These are phyloP conservation scores for Emmonsia crescens DNA, from an alignment of 2,329 filamentous ascomycete species.

Conservation along the genomic window DNA sequence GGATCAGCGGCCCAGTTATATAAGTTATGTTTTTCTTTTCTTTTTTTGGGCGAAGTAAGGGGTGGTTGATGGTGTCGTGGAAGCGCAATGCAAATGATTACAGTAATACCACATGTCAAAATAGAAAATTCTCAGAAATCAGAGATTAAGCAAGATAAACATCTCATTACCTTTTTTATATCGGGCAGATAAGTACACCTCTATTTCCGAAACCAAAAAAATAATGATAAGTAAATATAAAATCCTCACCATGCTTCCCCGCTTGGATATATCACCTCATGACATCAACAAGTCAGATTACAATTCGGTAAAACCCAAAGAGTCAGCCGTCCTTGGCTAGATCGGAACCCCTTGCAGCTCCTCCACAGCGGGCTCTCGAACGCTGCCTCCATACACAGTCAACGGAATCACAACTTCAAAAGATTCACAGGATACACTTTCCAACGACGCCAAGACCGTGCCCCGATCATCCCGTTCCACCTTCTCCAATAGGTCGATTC, in stretches of 20 bases:
- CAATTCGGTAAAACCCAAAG: not conserved
- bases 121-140: not conserved
- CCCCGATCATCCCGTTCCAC: slow-evolving; percentile 70
- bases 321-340: slow-evolving; percentile 14
- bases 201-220: not conserved
- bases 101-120: no score
- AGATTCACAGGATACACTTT: slow-evolving; percentile 71
- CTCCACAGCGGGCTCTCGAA: slow-evolving; percentile 32
- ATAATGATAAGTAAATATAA: not conserved
- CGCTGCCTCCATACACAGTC: slow-evolving; percentile 58
- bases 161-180: not conserved
- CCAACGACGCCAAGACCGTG: slow-evolving; percentile 63
- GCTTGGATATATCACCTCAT: not conserved
- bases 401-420: slow-evolving; percentile 83
- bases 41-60: no score
- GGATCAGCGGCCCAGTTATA: no score
- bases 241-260: not conserved
- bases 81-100: no score
- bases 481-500: slow-evolving; percentile 58
- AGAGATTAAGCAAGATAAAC: not conserved
- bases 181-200: not conserved
- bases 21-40: no score
- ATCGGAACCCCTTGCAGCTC: slow-evolving; percentile 33
- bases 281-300: not conserved
- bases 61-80: not conserved